Base-by-base conservation (phyloP, 1,284 basidiomycete species). In the Meripilus lineatus region DNA sequence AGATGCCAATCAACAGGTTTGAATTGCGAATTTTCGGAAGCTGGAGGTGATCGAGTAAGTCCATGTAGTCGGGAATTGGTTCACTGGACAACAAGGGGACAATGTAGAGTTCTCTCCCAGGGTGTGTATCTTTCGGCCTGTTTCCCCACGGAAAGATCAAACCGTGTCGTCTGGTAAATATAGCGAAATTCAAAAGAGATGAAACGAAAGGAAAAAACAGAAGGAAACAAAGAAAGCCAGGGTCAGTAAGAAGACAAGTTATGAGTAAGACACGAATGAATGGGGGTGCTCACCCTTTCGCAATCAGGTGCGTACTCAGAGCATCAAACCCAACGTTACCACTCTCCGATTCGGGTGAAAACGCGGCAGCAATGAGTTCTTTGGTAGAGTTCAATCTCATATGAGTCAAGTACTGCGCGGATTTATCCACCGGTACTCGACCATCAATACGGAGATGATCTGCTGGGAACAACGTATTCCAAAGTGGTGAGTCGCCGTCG, bases 91-190 rank as follows among this genome's bases (percentile, higher is more conserved):
- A 69, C 5, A 96, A 64, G 1, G 93, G 93, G 17, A 95, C 77
- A 47, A 95, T 76, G 58, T 97, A 97, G 25, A 95, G 66, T 61
- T 97, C 93, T 50, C 85, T 84, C 23, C 91, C 89, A 15, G 84
- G 85, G 48, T 79, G 75, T 50, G 78, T 65, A 5, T 90, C 86
- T 50, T 84, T 81, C 6, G 81, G 81, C 24, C 74, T 74, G 42
- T 69, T 71, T 4, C 85, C 86, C 83, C 90, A 93, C 10, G 91
- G 92, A 51, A 90, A 89, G 28, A 89, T 78, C 11, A 93, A 72
- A 7, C 85, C 91, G 62, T 93, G 88, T 18, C 92, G 90, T 46
- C 90, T 93, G 60, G 8, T 37, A 44, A 35, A 46, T 25, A 23
- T 7, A 25, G 30, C 25, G n/a, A n/a, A 20, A 28, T 28, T 42